Evolutionary conservation across 345 rosid species (phyloP).

Genomic region (Populus davidiana): DNA sequence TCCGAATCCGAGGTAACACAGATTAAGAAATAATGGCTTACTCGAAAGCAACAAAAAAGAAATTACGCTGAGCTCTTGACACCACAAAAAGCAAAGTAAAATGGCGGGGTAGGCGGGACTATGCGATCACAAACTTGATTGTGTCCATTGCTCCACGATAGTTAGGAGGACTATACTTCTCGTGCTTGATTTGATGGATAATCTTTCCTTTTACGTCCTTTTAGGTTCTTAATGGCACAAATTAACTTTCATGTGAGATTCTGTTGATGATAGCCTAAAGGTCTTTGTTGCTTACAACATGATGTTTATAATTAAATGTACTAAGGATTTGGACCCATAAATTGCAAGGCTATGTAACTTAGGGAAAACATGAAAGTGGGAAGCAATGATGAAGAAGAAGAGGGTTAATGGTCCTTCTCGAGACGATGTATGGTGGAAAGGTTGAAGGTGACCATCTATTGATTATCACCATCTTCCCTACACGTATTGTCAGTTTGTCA

Average conservation of each 20-base stretch:
- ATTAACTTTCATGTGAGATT: slow-evolving; percentile 16
- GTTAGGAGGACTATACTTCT: background rate
- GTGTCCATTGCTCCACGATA: background rate
- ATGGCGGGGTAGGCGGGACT: background rate
- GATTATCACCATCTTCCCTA: background rate
- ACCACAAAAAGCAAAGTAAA: background rate
- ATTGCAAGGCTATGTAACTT: background rate
- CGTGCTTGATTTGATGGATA: slow-evolving; percentile 17
- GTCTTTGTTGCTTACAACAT: background rate
- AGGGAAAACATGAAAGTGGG: slow-evolving; percentile 5
- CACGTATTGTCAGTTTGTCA: background rate
- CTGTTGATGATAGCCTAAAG: slow-evolving; percentile 22
- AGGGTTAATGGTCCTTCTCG: slow-evolving; percentile 29
- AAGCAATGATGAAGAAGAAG: slow-evolving; percentile 18
- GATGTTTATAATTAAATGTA: slow-evolving; percentile 3
- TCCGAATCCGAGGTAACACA: background rate
- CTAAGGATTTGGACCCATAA: slow-evolving; percentile 12
- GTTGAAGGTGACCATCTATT: slow-evolving; percentile 22
- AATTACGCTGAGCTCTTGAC: background rate
- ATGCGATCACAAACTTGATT: background rate
- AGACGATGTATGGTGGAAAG: slow-evolving; percentile 1
- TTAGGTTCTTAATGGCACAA: background rate
- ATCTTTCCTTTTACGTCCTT: background rate
- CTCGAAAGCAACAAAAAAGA: background rate
- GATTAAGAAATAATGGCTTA: background rate